These are phyloP conservation scores for Collybiopsis confluens DNA, from an alignment of 768 basidiomycete species.

Conservation along the genomic window DNA sequence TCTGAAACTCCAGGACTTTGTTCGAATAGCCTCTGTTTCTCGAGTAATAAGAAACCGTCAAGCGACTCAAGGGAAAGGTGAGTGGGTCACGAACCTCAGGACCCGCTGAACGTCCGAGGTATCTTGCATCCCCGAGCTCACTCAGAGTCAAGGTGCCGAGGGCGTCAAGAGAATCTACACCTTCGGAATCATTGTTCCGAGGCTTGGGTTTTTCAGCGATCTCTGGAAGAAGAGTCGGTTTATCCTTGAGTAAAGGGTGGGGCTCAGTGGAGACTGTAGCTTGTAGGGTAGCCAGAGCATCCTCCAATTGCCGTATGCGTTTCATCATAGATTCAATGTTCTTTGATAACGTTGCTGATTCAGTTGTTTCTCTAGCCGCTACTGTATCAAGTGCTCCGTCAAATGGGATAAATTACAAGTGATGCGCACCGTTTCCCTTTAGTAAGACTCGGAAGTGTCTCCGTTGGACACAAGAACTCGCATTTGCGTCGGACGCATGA, in stretches of 20 bases:
- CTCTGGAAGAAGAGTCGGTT: slow-evolving; percentile 12
- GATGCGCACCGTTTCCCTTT: neutral
- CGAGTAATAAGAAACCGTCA: neutral
- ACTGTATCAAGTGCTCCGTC: too few species aligned
- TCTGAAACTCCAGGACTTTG: neutral
- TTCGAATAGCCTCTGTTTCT: neutral
- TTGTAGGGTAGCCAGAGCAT: slow-evolving; percentile 60
- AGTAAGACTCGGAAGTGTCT: neutral
- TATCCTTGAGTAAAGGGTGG: slow-evolving; percentile 55
- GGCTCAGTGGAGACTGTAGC: slow-evolving; percentile 49
- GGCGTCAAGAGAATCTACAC: neutral
- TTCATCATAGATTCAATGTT: slow-evolving; percentile 40
- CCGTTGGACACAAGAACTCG: slow-evolving; percentile 49
- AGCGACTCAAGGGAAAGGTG: too few species aligned
- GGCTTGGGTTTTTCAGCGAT: neutral
- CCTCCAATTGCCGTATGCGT: slow-evolving; percentile 68
- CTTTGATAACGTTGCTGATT: neutral
- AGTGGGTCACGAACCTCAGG: slow-evolving; percentile 9
- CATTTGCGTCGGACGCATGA: slow-evolving; percentile 54
- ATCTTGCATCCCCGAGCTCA: neutral
- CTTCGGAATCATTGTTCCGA: neutral
- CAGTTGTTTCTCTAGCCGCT: too few species aligned
- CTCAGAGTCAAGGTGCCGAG: slow-evolving; percentile 3
- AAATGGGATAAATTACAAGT: slow-evolving; percentile 43
- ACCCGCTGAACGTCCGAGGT: slow-evolving; percentile 12